phyloP scores from a whole-genome alignment of 331 rosid species.

The Saraca asoca region DNA sequence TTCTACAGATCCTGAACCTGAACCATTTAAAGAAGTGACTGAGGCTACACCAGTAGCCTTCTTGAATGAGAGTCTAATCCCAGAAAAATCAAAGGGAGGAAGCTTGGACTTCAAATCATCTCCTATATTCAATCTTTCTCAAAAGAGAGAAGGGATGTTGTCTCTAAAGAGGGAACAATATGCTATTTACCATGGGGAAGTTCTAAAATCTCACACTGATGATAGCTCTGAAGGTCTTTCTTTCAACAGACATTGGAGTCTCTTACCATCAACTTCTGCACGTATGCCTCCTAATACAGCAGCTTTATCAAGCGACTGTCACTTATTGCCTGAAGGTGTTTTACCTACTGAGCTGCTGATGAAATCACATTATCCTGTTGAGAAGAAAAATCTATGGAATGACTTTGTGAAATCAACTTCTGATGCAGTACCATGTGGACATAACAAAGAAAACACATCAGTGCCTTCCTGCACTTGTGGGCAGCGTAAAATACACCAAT shows the following conservation, averaged over 20 bases:
- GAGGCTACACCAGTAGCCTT: slow-evolving; percentile 35
- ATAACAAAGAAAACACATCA: slow-evolving; percentile 42
- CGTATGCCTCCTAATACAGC: slow-evolving; percentile 39
- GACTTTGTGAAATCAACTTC: slow-evolving; percentile 47
- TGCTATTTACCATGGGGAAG: slow-evolving; percentile 35
- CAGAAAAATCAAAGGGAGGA: slow-evolving; percentile 37
- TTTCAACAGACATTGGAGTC: slow-evolving; percentile 32
- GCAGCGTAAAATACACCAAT: slow-evolving; percentile 40
- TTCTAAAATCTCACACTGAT: slow-evolving; percentile 36
- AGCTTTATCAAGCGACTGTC: slow-evolving; percentile 35
- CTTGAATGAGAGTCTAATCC: slow-evolving; percentile 36
- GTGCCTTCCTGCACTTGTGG: slow-evolving; percentile 34
- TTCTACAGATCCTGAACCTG: slow-evolving; percentile 35
- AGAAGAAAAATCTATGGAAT: slow-evolving; percentile 38
- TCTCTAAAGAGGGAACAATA: slow-evolving; percentile 37
- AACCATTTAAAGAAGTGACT: slow-evolving; percentile 42
- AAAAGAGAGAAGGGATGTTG: slow-evolving; percentile 41
- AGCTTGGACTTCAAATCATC: slow-evolving; percentile 48
- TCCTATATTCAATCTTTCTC: slow-evolving; percentile 52
- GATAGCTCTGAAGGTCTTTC: slow-evolving; percentile 40
- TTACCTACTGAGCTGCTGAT: slow-evolving; percentile 30
- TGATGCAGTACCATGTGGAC: slow-evolving; percentile 40
- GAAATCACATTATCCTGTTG: slow-evolving; percentile 40
- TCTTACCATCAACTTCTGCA: slow-evolving; percentile 40
- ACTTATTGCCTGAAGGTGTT: slow-evolving; percentile 35